phyloP scores from a whole-genome alignment of 371 early-diverging fungal species.

The Coemansia sp. region DNA sequence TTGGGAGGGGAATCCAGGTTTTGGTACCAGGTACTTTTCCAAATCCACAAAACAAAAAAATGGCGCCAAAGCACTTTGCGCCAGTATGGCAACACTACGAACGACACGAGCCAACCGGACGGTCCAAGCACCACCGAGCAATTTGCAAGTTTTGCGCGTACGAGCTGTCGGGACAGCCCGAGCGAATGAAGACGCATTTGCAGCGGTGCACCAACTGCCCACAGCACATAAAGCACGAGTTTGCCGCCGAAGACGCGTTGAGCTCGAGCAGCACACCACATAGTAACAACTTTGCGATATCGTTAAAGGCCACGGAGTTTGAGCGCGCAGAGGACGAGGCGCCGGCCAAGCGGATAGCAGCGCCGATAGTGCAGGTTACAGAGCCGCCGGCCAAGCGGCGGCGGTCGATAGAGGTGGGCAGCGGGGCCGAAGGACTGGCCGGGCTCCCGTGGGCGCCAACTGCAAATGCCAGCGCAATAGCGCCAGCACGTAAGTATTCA shows the following conservation, averaged over 20 bases:
- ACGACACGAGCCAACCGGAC: constrained; percentile 52
- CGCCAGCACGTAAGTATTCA: constrained; percentile 29
- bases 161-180: constrained; percentile 53
- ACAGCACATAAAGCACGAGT: constrained; percentile 36
- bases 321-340: constrained; percentile 17
- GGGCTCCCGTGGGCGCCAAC: constrained; percentile 41
- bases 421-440: constrained; percentile 42
- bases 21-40: background rate
- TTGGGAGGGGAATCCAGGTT: too few relatives aligned
- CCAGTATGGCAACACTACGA: constrained; percentile 54
- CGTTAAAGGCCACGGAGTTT: constrained; percentile 16
- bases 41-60: background rate
- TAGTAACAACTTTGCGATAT: constrained; percentile 25
- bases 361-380: background rate
- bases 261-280: background rate
- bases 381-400: constrained; percentile 26
- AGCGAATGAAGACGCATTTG: constrained; percentile 52
- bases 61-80: constrained; percentile 55
- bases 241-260: constrained; percentile 17
- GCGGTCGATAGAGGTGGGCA: constrained; percentile 28
- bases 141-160: constrained; percentile 50
- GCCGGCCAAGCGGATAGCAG: background rate
- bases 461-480: constrained; percentile 28
- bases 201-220: constrained; percentile 41
- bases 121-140: constrained; percentile 53